Evolutionary conservation across 768 basidiomycete species (phyloP).

Genomic region (Amanita jacksonii): DNA sequence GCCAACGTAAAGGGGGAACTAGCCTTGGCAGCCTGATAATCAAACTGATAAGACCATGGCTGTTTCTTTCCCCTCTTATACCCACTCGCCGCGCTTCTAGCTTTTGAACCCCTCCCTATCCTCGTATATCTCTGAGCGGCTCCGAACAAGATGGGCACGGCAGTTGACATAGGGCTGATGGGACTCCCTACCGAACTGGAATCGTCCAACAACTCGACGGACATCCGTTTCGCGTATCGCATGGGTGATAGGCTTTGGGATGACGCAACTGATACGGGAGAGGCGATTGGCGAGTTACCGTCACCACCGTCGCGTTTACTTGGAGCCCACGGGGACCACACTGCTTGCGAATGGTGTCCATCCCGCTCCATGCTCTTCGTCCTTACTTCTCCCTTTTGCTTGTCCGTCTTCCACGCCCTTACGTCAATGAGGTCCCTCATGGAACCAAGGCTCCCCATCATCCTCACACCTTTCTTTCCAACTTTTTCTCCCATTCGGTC

Average conservation of each 20-base stretch:
- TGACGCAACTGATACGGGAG: neutral
- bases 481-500: neutral
- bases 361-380: neutral
- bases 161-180: neutral
- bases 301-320: neutral
- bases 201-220: conserved; percentile 3
- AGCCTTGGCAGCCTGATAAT: conserved; percentile 12
- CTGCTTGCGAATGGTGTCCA: no score
- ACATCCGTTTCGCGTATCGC: conserved; percentile 5
- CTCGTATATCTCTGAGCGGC: no score
- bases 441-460: conserved; percentile 3
- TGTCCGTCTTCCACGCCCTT: neutral
- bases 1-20: conserved; percentile 11
- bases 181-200: neutral
- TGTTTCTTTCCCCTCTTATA: conserved; percentile 11
- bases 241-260: conserved; percentile 2
- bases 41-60: conserved; percentile 18
- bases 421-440: neutral
- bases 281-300: neutral
- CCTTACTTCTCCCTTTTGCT: neutral
- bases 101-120: no score
- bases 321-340: neutral
- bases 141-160: no score
- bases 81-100: neutral
- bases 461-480: neutral